A percentile compares a stretch with the other conserved stretches of the same genome.
Evolutionary conservation across 78 protist genomes (phyloP).

Genomic region (Dictyostelium intermedium): DNA sequence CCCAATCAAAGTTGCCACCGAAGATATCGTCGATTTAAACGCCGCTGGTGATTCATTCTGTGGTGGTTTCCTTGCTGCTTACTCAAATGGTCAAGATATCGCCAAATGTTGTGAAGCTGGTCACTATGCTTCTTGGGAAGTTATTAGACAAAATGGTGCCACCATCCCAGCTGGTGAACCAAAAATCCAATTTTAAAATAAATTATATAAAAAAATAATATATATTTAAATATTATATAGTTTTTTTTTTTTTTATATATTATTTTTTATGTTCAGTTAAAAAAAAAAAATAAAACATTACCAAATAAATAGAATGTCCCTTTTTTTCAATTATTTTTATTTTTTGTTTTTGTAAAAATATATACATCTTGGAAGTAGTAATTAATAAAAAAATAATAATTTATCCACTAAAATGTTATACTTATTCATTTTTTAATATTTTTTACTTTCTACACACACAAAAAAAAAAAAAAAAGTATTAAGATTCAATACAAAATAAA

Average conservation of each 20-base stretch:
- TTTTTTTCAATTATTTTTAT: too few species aligned
- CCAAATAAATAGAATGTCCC: too few species aligned
- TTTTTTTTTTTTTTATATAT: not conserved
- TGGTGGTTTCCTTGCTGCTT: conserved; percentile 97
- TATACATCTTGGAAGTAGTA: too few species aligned
- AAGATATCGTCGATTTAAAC: conserved; percentile 96
- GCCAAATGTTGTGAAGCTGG: conserved; percentile 90
- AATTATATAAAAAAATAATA: too few species aligned
- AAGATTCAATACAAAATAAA: too few species aligned
- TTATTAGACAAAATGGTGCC: conserved; percentile 92
- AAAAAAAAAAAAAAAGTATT: too few species aligned
- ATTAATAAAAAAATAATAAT: too few species aligned
- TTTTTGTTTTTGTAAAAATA: too few species aligned
- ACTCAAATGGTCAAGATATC: conserved; percentile 29
- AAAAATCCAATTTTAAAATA: not conserved
- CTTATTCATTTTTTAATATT: too few species aligned
- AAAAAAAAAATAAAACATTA: too few species aligned
- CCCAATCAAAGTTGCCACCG: conserved; percentile 64
- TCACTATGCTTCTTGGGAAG: conserved; percentile 90
- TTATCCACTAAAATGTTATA: too few species aligned
- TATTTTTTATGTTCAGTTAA: not conserved
- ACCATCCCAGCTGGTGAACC: conserved; percentile 80
- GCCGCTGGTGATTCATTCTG: conserved; percentile 99
- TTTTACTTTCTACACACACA: too few species aligned
- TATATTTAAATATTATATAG: not conserved